Conservation (phyloP, 2,329 filamentous ascomycete genomes). For the Ophiocordyceps camponoti-floridani region DNA sequence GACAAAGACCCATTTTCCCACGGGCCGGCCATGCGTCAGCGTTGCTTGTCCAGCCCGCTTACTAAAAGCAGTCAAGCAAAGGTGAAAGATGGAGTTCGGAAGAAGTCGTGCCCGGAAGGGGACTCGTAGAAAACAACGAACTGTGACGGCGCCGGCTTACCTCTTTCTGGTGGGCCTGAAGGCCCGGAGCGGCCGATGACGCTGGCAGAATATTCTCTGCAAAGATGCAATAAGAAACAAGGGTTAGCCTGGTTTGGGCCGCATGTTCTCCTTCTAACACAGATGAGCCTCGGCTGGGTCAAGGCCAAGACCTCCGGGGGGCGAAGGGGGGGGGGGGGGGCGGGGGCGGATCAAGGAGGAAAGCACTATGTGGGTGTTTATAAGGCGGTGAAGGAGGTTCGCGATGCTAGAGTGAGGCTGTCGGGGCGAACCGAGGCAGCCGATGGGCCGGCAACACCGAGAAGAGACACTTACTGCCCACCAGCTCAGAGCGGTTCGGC, state of each 20-base stretch:
- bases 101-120: neutral
- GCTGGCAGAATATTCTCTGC: constrained; percentile 74
- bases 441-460: neutral
- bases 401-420: neutral
- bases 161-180: constrained; percentile 68
- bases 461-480: constrained; percentile 46
- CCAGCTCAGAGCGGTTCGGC: constrained; percentile 56
- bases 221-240: neutral
- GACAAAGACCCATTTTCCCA: no score
- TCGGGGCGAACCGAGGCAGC: neutral
- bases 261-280: neutral
- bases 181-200: constrained; percentile 56
- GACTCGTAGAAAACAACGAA: neutral
- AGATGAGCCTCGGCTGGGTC: neutral
- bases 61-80: neutral
- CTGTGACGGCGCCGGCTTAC: constrained; percentile 13
- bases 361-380: neutral
- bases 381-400: neutral
- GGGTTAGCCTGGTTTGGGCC: neutral
- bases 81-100: neutral
- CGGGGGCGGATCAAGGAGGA: neutral
- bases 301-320: neutral
- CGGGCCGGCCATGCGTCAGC: neutral
- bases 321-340: neutral
- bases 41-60: neutral